Evolutionary conservation across 2,329 filamentous ascomycete genomes (phyloP).

Genomic region (Knoxdaviesia capensis): DNA sequence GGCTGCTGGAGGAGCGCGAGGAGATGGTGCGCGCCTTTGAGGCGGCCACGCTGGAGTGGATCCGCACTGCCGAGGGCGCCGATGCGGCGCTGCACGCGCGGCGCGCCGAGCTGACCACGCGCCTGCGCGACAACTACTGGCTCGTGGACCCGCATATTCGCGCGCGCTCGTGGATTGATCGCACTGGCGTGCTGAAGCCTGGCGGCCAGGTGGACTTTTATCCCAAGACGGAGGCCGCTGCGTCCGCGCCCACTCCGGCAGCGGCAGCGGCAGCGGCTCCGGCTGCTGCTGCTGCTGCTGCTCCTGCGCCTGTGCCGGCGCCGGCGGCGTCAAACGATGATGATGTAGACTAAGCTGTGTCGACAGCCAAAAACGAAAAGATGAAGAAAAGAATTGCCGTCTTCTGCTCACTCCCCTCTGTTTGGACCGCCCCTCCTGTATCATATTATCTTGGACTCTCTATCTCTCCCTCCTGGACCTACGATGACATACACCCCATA

Average conservation of each 20-base stretch:
- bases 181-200: slow-evolving; percentile 48
- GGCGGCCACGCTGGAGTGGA: slow-evolving; percentile 55
- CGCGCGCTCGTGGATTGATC: slow-evolving; percentile 68
- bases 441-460: too few species aligned
- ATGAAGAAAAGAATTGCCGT: too few species aligned
- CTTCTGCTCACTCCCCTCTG: too few species aligned
- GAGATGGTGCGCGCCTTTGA: slow-evolving; percentile 56
- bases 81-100: slow-evolving; percentile 30
- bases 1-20: slow-evolving; percentile 41
- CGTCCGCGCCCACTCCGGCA: slow-evolving; percentile 7
- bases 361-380: too few species aligned
- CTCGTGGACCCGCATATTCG: slow-evolving; percentile 69
- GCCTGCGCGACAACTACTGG: slow-evolving; percentile 67
- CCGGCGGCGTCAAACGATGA: slow-evolving; percentile 17
- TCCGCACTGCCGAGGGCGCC: slow-evolving; percentile 22
- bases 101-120: slow-evolving; percentile 39
- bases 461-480: too few species aligned
- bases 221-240: slow-evolving; percentile 11
- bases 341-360: too few species aligned
- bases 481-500: too few species aligned
- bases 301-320: slow-evolving; percentile 2
- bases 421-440: too few species aligned
- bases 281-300: neutral
- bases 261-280: slow-evolving; percentile 4
- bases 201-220: slow-evolving; percentile 58